A percentile compares a stretch with the other conserved stretches of the same genome.
These are phyloP conservation scores for Sclerotinia sclerotiorum DNA, from an alignment of 2,329 filamentous ascomycete genomes.

Conservation along the genomic window DNA sequence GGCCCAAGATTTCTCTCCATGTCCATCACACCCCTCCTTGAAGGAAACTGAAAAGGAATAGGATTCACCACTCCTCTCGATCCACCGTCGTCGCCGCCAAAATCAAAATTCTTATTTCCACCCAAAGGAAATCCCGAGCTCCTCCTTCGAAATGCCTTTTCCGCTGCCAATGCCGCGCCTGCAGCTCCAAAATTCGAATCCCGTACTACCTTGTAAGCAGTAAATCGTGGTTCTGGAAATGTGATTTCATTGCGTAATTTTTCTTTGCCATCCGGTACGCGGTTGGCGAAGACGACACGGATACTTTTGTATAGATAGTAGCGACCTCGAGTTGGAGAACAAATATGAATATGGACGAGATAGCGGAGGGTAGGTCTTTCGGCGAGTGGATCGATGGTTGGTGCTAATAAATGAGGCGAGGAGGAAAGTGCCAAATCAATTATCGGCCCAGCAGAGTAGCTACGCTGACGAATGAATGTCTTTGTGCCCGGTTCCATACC, in stretches of 20 bases:
- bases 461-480: conserved; percentile 92
- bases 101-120: conserved; percentile 35
- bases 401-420: conserved; percentile 26
- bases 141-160: conserved; percentile 58
- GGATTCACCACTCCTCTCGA: conserved; percentile 43
- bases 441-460: conserved; percentile 83
- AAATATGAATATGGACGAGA: conserved; percentile 89
- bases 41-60: conserved; percentile 50
- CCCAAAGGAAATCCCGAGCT: conserved; percentile 51
- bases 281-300: conserved; percentile 92
- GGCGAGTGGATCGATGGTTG: conserved; percentile 36
- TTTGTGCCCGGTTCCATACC: conserved; percentile 95
- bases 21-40: conserved; percentile 24
- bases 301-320: conserved; percentile 91
- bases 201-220: conserved; percentile 66
- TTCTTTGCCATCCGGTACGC: conserved; percentile 93
- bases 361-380: conserved; percentile 79
- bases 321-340: conserved; percentile 76
- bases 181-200: conserved; percentile 40
- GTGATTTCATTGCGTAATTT: conserved; percentile 88
- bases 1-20: not conserved
- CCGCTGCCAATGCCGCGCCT: conserved; percentile 54
- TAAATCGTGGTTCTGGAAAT: conserved; percentile 82
- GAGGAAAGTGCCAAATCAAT: conserved; percentile 54
- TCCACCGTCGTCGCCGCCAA: conserved; percentile 37